Conservation (phyloP, 495 filamentous ascomycete species). For the Talaromyces wortmannii region DNA sequence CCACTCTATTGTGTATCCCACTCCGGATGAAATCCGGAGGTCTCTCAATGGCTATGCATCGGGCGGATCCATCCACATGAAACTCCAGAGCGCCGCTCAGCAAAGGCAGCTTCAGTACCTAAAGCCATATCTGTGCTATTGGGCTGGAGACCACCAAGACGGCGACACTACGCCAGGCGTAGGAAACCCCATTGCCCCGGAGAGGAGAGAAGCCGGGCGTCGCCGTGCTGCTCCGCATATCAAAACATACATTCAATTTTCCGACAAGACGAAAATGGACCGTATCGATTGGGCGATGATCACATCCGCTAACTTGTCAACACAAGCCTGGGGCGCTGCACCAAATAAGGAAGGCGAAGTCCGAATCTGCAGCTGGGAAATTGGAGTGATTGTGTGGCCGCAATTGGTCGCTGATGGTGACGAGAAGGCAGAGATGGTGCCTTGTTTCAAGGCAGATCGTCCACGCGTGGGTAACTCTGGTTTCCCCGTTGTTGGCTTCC, state of each 20-base stretch:
- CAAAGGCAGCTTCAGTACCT: constrained; percentile 71
- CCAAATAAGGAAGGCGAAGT: constrained; percentile 48
- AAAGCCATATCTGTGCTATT: constrained; percentile 62
- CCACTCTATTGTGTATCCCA: constrained; percentile 70
- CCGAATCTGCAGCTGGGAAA: constrained; percentile 74
- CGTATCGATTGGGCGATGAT: constrained; percentile 80
- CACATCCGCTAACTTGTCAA: constrained; percentile 81
- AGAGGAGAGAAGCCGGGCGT: constrained; percentile 47
- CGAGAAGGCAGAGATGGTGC: constrained; percentile 50
- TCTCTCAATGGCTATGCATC: constrained; percentile 74
- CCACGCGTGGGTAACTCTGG: constrained; percentile 15
- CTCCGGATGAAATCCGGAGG: constrained; percentile 66
- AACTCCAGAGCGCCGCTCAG: constrained; percentile 60
- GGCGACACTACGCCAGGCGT: not conserved
- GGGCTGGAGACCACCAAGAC: constrained; percentile 46
- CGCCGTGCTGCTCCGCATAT: constrained; percentile 84
- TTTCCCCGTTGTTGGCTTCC: constrained; percentile 47
- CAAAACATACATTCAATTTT: constrained; percentile 81
- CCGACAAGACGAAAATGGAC: constrained; percentile 28
- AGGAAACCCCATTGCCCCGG: not conserved
- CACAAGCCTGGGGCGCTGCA: constrained; percentile 80
- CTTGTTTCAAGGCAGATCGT: constrained; percentile 56
- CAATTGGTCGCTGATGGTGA: constrained; percentile 45
- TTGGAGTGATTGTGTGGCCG: constrained; percentile 84
- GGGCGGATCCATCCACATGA: constrained; percentile 78